A percentile compares a stretch with the other conserved stretches of the same genome.
Conservation (phyloP, 169 alveolate genomes). For the Plasmodium yoelii region DNA sequence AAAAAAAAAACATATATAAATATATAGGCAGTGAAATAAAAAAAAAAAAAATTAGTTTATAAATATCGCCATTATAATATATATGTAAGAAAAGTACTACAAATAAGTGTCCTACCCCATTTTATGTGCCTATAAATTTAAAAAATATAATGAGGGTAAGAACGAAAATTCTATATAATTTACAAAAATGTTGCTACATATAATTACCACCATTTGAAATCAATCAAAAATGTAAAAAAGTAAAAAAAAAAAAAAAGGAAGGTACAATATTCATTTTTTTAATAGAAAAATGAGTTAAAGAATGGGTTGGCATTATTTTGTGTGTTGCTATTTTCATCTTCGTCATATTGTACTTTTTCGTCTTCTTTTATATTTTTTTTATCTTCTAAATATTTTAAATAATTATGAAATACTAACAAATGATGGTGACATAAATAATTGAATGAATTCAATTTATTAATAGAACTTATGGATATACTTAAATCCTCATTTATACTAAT, state of each 20-base stretch:
- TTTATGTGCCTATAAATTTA: too few species aligned
- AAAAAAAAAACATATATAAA: too few species aligned
- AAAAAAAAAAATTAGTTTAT: too few species aligned
- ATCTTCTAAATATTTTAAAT: slow-evolving; percentile 60
- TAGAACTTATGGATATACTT: slow-evolving; percentile 66
- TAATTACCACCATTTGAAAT: too few species aligned
- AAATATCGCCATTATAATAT: too few species aligned
- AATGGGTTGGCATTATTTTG: slow-evolving; percentile 29
- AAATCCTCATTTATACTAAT: slow-evolving; percentile 68
- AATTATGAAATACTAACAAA: slow-evolving; percentile 63
- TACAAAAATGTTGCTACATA: too few species aligned
- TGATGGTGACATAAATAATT: slow-evolving; percentile 74
- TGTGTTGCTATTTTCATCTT: slow-evolving; percentile 10
- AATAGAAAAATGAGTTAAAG: slow-evolving; percentile 58
- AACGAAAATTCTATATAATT: too few species aligned
- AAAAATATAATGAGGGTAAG: too few species aligned
- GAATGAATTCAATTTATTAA: slow-evolving; percentile 52
- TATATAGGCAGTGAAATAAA: too few species aligned
- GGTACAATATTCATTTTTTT: background rate
- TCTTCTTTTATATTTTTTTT: slow-evolving; percentile 43
- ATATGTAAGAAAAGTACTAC: too few species aligned
- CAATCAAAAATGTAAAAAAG: background rate
- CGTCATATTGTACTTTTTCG: slow-evolving; percentile 29
- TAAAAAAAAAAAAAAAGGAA: background rate
- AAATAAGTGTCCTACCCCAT: too few species aligned